Base-by-base conservation (phyloP, 495 filamentous ascomycete species). In the Saxophila tyrrhenica region DNA sequence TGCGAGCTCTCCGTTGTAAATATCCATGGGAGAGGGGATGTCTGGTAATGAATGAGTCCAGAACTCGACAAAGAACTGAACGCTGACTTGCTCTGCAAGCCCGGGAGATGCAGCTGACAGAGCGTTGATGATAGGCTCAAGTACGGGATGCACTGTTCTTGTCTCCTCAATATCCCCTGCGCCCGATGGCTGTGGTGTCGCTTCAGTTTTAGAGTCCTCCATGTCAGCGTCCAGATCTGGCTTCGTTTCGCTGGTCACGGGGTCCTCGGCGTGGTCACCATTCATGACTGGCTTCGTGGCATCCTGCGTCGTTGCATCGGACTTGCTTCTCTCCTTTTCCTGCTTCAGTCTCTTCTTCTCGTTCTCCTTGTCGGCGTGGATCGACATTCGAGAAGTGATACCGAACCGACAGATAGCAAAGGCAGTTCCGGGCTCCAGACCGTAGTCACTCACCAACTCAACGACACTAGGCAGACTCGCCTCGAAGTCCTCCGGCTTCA, bases 21-120 rank as follows among this genome's bases (percentile, higher is more conserved):
- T 84, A 42, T 78, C 75, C 50, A 78, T 75, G 1, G 86, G 85
- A 39, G 86, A 77, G 38, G 79, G 74, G 25, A 99, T 72, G 65
- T 97, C 92, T 22, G 83, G 79, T 15, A 89, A 78, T 21, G 86
- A 80, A 16, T 95, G 75, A 46, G 89, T 83, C 94, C 94, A 99
- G 73, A 99, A 99, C 2, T 86, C 86, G 25, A 87, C 81, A 64
- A 88, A 95, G 65, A 95, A 94, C 29, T 81, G 75, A 1, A 84
- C 71, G 44, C 79, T 89, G 42, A 95, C 70, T 10, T 75, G 72
- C 19, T 78, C 73, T 77, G 83, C 88, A 1, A 77, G 77, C 20
- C 79, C 73, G 9, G 73, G 59, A 2, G 87, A 78, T n/a, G 90
- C 60, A 0, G 76, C 69, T 2, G 69, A 71, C 20, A 95, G 73